A percentile compares a stretch with the other conserved stretches of the same genome.
Evolutionary conservation across 768 basidiomycete genomes (phyloP).

Genomic region (Termitomyces titanicus): DNA sequence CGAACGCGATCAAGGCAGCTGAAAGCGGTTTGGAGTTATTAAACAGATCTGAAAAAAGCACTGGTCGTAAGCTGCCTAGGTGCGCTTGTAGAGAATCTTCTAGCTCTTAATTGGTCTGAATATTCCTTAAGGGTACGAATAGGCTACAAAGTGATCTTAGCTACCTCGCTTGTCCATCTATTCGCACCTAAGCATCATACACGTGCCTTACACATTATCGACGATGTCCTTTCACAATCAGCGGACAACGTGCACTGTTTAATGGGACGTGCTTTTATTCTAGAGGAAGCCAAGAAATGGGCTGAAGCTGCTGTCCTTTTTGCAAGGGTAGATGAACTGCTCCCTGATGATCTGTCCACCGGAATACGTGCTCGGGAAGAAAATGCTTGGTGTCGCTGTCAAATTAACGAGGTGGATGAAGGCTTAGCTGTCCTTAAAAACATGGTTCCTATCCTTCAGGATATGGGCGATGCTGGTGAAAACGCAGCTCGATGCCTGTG

Average conservation of each 20-base stretch:
- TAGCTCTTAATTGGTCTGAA: not conserved
- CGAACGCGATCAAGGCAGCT: conserved; percentile 64
- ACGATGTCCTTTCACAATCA: conserved; percentile 62
- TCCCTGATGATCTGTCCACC: conserved; percentile 40
- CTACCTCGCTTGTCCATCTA: conserved; percentile 76
- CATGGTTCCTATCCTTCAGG: conserved; percentile 43
- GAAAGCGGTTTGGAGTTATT: conserved; percentile 67
- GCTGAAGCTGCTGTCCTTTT: conserved; percentile 62
- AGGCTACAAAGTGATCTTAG: conserved; percentile 69
- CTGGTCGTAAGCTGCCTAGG: conserved; percentile 51
- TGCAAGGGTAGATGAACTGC: conserved; percentile 45
- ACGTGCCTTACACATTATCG: conserved; percentile 71
- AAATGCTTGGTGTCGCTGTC: conserved; percentile 77
- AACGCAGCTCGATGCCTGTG: conserved; percentile 80
- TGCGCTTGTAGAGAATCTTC: conserved; percentile 24
- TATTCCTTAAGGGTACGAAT: conserved; percentile 48
- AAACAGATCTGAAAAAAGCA: conserved; percentile 48
- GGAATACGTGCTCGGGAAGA: conserved; percentile 75
- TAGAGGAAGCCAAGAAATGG: conserved; percentile 66
- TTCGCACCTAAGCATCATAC: conserved; percentile 88
- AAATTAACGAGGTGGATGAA: conserved; percentile 40
- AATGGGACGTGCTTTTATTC: conserved; percentile 72
- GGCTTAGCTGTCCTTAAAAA: conserved; percentile 45
- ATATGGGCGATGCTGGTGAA: conserved; percentile 42
- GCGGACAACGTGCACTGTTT: conserved; percentile 63